Conservation (phyloP, 139 green algal genomes). For the Chlorella sp. region DNA sequence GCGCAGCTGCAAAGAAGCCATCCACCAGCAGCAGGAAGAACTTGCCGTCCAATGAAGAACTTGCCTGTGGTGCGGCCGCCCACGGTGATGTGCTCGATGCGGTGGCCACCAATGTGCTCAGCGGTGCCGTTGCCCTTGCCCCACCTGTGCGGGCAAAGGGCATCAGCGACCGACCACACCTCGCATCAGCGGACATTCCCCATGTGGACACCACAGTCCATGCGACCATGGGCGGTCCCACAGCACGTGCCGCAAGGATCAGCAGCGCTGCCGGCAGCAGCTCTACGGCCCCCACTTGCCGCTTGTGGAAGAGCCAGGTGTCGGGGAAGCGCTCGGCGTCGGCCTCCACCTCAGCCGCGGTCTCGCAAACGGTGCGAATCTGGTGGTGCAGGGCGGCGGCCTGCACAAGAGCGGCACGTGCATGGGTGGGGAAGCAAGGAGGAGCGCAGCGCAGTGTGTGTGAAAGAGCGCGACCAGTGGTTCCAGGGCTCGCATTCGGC, state of each 20-base stretch:
- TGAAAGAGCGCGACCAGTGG: too few species aligned
- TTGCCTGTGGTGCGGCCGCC: slow-evolving; percentile 46
- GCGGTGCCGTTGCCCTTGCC: slow-evolving; percentile 49
- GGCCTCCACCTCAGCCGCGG: slow-evolving; percentile 61
- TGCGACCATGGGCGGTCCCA: not conserved
- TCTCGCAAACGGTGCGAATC: slow-evolving; percentile 50
- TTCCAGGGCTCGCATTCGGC: too few species aligned
- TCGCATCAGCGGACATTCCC: not conserved
- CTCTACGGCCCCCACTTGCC: slow-evolving; percentile 33
- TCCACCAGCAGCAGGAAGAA: not conserved
- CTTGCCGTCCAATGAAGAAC: not conserved
- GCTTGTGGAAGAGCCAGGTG: slow-evolving; percentile 87
- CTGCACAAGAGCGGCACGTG: not conserved
- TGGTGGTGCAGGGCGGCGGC: slow-evolving; percentile 8
- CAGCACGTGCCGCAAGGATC: not conserved
- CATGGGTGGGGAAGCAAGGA: not conserved
- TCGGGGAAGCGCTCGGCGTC: slow-evolving; percentile 61
- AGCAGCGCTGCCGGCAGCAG: not conserved
- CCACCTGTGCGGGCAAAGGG: slow-evolving; percentile 61
- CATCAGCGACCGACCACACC: not conserved
- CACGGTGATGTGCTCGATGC: slow-evolving; percentile 73
- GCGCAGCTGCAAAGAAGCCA: slow-evolving; percentile 43
- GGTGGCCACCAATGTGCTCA: slow-evolving; percentile 41
- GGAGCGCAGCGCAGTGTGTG: too few species aligned
- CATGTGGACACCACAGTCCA: not conserved